Conservation (phyloP, 208 protist genomes). For the Leishmania major region DNA sequence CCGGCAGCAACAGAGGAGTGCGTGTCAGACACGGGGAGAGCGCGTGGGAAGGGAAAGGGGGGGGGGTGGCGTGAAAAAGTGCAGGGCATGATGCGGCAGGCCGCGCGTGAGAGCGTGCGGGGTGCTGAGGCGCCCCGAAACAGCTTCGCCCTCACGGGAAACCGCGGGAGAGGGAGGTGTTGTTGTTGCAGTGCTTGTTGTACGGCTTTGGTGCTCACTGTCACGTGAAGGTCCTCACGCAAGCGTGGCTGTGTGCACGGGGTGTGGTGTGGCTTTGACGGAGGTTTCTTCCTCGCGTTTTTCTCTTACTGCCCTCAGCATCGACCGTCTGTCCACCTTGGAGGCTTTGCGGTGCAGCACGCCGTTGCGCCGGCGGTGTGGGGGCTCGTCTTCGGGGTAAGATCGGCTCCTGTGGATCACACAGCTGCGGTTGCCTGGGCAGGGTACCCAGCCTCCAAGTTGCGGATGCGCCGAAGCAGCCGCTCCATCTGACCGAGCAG, state of each 20-base stretch:
- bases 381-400: background rate
- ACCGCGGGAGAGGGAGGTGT: background rate
- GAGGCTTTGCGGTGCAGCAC: background rate
- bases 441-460: slow-evolving; percentile 13
- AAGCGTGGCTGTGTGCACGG: background rate
- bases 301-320: background rate
- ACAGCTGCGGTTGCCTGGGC: background rate
- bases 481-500: slow-evolving; percentile 32
- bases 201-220: background rate
- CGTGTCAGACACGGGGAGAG: background rate
- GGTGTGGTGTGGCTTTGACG: background rate
- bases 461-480: slow-evolving; percentile 22
- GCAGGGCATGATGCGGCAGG: background rate
- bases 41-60: background rate
- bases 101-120: background rate
- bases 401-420: background rate
- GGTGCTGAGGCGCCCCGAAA: background rate
- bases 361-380: no score
- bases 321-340: background rate
- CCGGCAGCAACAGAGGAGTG: background rate
- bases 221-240: background rate
- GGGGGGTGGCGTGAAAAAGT: no score
- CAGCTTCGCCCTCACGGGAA: no score
- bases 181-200: background rate
- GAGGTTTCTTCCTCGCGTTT: background rate